Percentiles rank a stretch among this genome's conserved stretches.
These are phyloP conservation scores for Paecilomyces formosus DNA, from an alignment of 2,329 filamentous ascomycete genomes.

Conservation along the genomic window DNA sequence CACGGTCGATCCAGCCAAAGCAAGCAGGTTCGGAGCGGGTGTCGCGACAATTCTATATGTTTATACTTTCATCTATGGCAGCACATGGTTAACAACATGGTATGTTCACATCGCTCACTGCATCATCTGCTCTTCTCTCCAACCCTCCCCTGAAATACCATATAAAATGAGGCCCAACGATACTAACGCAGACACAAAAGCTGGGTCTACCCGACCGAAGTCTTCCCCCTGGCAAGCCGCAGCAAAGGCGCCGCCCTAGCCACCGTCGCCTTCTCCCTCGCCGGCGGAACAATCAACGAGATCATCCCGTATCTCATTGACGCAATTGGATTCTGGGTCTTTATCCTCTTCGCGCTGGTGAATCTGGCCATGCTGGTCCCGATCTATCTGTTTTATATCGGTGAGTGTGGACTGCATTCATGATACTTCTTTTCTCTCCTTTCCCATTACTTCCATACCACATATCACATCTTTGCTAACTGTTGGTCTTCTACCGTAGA, in stretches of 20 bases:
- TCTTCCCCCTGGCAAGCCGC: neutral
- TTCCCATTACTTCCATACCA: neutral
- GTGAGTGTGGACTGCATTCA: constrained; percentile 2
- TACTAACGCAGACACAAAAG: constrained; percentile 12
- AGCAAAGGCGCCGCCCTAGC: constrained; percentile 9
- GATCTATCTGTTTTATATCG: constrained; percentile 19
- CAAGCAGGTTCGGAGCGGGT: neutral
- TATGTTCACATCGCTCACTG: constrained; percentile 13
- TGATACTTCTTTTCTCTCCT: neutral
- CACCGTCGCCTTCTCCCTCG: constrained; percentile 19
- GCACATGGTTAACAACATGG: constrained; percentile 19
- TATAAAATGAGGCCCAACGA: neutral
- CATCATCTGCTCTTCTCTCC: neutral
- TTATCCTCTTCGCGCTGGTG: constrained; percentile 24
- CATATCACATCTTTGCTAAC: neutral
- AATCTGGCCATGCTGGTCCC: constrained; percentile 19
- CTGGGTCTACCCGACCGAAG: neutral
- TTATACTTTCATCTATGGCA: constrained; percentile 18
- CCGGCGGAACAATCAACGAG: constrained; percentile 20
- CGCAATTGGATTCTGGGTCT: constrained; percentile 22
- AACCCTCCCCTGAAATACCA: too few species aligned
- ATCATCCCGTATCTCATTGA: constrained; percentile 27
- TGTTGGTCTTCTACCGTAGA: too few species aligned
- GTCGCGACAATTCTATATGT: constrained; percentile 10
- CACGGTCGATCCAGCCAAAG: neutral